Conservation (phyloP, 2,329 filamentous ascomycete genomes). For the Aspergillus brunneoviolaceus region DNA sequence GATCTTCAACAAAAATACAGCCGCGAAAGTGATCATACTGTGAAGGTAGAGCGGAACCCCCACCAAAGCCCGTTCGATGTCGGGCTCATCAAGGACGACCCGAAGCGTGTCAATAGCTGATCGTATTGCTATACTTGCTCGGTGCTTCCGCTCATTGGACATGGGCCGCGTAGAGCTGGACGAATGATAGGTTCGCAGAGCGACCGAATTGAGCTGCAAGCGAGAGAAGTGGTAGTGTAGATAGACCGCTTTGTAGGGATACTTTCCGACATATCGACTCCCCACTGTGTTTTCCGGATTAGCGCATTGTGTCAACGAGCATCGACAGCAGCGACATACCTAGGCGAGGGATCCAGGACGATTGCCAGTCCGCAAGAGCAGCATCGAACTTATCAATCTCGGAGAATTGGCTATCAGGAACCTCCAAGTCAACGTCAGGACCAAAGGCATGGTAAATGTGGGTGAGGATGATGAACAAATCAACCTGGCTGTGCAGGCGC, state of each 20-base stretch:
- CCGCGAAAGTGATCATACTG: constrained; percentile 50
- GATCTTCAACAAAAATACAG: constrained; percentile 48
- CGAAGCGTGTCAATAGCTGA: constrained; percentile 45
- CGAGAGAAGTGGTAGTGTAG: constrained; percentile 54
- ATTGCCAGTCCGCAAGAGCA: constrained; percentile 41
- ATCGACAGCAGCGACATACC: constrained; percentile 21
- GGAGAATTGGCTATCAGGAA: constrained; percentile 41
- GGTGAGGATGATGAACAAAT: constrained; percentile 46
- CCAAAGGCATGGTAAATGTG: constrained; percentile 47
- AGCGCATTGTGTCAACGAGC: not conserved
- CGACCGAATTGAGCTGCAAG: constrained; percentile 52
- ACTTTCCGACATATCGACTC: constrained; percentile 49
- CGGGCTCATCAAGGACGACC: constrained; percentile 44
- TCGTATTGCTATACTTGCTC: constrained; percentile 45
- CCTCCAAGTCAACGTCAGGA: constrained; percentile 44
- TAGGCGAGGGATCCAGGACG: constrained; percentile 37
- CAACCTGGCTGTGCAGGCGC: constrained; percentile 44
- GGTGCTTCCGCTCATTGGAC: constrained; percentile 47
- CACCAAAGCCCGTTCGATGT: constrained; percentile 43
- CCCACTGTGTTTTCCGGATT: constrained; percentile 33
- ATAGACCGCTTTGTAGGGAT: constrained; percentile 51
- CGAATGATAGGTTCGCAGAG: constrained; percentile 48
- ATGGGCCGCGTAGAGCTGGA: constrained; percentile 39
- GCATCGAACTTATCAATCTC: constrained; percentile 43
- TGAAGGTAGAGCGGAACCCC: constrained; percentile 48